These are phyloP conservation scores for Cadophora malorum DNA, from an alignment of 2,329 filamentous ascomycete species.

Conservation along the genomic window DNA sequence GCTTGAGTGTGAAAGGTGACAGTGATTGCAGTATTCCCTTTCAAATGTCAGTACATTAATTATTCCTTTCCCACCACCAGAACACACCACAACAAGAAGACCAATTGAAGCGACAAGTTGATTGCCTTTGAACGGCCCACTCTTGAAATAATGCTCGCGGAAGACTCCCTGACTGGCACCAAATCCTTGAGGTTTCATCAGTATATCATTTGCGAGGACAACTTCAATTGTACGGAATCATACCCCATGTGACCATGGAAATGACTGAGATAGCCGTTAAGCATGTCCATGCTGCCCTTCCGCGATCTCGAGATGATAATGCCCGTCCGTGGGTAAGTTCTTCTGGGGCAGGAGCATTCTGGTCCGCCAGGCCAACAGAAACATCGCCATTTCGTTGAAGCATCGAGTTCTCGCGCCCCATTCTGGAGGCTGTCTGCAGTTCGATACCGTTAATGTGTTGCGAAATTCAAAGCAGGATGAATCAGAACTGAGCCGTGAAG, in stretches of 20 bases:
- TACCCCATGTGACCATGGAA: constrained; percentile 2
- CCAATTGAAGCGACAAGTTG: not conserved
- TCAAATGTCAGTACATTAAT: not conserved
- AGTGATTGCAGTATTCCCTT: not conserved
- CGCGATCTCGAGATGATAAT: not conserved
- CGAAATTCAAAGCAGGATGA: not conserved
- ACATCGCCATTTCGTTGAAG: not conserved
- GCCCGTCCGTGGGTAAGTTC: not conserved
- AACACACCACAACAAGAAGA: not conserved
- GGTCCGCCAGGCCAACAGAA: not conserved
- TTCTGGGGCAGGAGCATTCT: not conserved
- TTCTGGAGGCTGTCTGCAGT: not conserved
- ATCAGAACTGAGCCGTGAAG: not conserved
- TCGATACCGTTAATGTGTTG: not conserved
- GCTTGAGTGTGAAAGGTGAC: constrained; percentile 5
- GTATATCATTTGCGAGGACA: not conserved
- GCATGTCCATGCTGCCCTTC: not conserved
- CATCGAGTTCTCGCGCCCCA: not conserved
- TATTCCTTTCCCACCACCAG: not conserved
- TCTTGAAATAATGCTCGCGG: constrained; percentile 5
- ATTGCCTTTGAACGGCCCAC: not conserved
- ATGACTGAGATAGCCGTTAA: not conserved
- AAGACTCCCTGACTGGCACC: constrained; percentile 7
- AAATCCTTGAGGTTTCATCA: not conserved
- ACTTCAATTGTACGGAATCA: not conserved